Percentiles rank a stretch among this genome's conserved stretches.
Evolutionary conservation across 2,329 filamentous ascomycete species (phyloP).

Genomic region (Diplodia mutila): DNA sequence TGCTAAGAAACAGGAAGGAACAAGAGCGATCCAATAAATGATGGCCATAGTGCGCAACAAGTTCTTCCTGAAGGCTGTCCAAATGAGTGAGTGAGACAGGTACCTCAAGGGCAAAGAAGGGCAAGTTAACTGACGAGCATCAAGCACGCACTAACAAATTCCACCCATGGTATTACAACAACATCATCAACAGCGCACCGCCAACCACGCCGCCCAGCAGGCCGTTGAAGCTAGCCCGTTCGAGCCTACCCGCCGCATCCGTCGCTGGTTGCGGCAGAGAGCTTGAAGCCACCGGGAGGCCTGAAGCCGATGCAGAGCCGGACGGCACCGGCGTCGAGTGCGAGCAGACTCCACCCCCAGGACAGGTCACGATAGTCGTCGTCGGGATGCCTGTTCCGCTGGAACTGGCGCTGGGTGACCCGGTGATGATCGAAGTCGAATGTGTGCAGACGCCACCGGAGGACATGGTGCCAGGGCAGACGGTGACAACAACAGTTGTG

Average conservation of each 20-base stretch:
- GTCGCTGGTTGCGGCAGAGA: background rate
- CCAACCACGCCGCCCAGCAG: background rate
- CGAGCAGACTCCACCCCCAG: background rate
- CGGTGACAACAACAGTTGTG: background rate
- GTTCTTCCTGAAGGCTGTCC: background rate
- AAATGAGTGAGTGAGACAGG: background rate
- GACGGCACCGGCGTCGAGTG: background rate
- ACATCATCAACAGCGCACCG: background rate
- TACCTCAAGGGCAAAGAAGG: background rate
- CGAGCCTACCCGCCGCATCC: background rate
- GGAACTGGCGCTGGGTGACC: background rate
- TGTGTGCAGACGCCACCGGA: conserved; percentile 6
- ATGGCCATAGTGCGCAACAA: background rate
- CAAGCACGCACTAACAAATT: background rate
- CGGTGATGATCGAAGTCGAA: background rate
- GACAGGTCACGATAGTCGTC: conserved; percentile 4
- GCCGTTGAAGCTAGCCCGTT: background rate
- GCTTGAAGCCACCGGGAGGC: background rate
- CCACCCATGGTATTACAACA: background rate
- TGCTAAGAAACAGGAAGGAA: background rate
- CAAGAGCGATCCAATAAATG: background rate
- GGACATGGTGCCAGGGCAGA: background rate
- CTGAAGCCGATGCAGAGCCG: background rate
- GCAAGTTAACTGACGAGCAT: no score
- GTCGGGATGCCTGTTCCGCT: background rate